phyloP scores from a whole-genome alignment of 2,329 filamentous ascomycete genomes.

The Aspergillus piperis region DNA sequence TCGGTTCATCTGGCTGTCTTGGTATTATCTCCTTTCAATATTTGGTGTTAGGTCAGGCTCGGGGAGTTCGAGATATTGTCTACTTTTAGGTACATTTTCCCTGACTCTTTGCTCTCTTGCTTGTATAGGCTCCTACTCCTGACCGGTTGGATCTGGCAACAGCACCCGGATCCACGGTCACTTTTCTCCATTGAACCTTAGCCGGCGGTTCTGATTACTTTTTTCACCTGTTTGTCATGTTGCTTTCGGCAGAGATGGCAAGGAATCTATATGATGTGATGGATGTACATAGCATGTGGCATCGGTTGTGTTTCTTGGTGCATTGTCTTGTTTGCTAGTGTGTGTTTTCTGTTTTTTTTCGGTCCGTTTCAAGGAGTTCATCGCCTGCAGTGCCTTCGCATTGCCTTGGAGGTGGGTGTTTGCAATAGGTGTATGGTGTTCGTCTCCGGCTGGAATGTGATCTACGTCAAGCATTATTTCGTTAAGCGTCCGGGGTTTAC shows the following conservation, averaged over 20 bases:
- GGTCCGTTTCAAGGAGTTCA: slow-evolving; percentile 26
- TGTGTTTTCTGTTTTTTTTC: slow-evolving; percentile 22
- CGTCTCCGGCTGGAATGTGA: slow-evolving; percentile 31
- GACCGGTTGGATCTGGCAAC: neutral
- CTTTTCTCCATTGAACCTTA: neutral
- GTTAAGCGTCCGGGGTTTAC: neutral
- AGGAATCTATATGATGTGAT: slow-evolving; percentile 35
- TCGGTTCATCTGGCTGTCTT: neutral
- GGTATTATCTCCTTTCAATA: slow-evolving; percentile 1
- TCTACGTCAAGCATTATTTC: slow-evolving; percentile 20
- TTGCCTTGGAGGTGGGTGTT: slow-evolving; percentile 30
- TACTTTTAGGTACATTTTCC: slow-evolving; percentile 16
- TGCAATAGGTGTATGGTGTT: slow-evolving; percentile 37
- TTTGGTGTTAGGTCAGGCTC: slow-evolving; percentile 17
- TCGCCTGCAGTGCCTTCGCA: slow-evolving; percentile 21
- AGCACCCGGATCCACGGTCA: neutral
- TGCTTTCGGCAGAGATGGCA: slow-evolving; percentile 10
- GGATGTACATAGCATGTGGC: slow-evolving; percentile 40
- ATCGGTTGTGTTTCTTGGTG: slow-evolving; percentile 25
- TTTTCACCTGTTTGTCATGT: slow-evolving; percentile 11
- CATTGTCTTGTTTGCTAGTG: slow-evolving; percentile 24
- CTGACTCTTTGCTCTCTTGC: slow-evolving; percentile 6
- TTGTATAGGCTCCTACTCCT: slow-evolving; percentile 22
- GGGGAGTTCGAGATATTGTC: slow-evolving; percentile 13
- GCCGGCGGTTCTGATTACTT: slow-evolving; percentile 1